Base-by-base conservation (phyloP, 345 rosid species). In the Kernera saxatilis region DNA sequence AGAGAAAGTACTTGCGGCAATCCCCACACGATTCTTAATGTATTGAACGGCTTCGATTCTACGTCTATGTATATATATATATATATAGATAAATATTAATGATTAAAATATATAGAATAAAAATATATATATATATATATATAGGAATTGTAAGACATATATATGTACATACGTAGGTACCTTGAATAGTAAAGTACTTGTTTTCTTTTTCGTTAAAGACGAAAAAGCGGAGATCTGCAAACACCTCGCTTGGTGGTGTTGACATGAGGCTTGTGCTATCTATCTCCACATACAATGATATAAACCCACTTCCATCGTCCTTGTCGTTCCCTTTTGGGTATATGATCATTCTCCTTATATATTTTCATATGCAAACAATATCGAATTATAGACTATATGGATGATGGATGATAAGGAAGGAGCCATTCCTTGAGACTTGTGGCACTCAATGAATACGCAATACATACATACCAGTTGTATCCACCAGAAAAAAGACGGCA, bases 221-320 rank as follows among this genome's bases (percentile, higher is more conserved):
- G 7, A 32, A 21, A 32, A 64, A 46, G 0, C 9, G 14, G n/a
- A 63, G 7, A 45, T 63, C 41, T 18, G 54, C 68, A 45, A 12
- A 63, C 1, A 63, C 27, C 27, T 63, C 68, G 12, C 14, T 8
- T 30, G 18, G 4, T 2, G 18, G 1, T 11, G 27, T 30, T 1
- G 54, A 18, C 3, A 3, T 1, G 0, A 61, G 40, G 7, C 13
- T 29, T 5, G 40, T 44, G 0, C 2, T 44, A 30, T 62, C 67
- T 44, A 62, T 44, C 45, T 44, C 67, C 12, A 44, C 54, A 62
- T 62, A 62, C 27, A 62, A 44, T 15, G 67, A 62, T 1, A 62
- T 44, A 44, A 44, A 62, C 4, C 67, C 67, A 27, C 7, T 27
- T 0, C 67, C 67, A 29, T 62, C 13, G 13, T 19, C 40, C 1